phyloP scores from a whole-genome alignment of 768 basidiomycete species.

The Russula sp. region DNA sequence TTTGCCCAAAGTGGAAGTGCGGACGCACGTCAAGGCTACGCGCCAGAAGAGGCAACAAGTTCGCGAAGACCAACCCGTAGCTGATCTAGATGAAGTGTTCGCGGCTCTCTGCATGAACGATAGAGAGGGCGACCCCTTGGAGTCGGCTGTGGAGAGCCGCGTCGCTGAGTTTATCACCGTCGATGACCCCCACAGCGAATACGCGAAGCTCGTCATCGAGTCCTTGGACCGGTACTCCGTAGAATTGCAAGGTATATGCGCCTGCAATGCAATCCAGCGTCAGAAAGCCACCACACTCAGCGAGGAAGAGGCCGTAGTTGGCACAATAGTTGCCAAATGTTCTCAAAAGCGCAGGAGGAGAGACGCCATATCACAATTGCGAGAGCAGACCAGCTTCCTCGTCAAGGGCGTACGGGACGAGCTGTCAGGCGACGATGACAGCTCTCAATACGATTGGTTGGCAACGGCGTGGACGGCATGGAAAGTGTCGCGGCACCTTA shows the following conservation, averaged over 20 bases:
- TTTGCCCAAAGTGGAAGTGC: slow-evolving; percentile 45
- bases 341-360: slow-evolving; percentile 54
- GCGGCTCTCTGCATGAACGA: slow-evolving; percentile 24
- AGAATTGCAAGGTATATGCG: slow-evolving; percentile 50
- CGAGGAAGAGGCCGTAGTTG: slow-evolving; percentile 63
- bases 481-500: slow-evolving; percentile 41
- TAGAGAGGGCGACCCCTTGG: slow-evolving; percentile 4
- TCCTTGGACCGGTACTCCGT: slow-evolving; percentile 42
- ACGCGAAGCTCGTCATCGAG: slow-evolving; percentile 18
- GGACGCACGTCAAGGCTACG: slow-evolving; percentile 23
- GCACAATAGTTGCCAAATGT: slow-evolving; percentile 62
- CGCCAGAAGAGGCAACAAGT: slow-evolving; percentile 30
- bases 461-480: slow-evolving; percentile 56
- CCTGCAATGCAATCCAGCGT: slow-evolving; percentile 44
- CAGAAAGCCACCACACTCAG: slow-evolving; percentile 43
- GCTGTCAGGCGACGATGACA: slow-evolving; percentile 48
- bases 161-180: slow-evolving; percentile 32
- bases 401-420: slow-evolving; percentile 50
- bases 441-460: slow-evolving; percentile 42
- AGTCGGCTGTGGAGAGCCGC: slow-evolving; percentile 28
- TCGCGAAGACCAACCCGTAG: slow-evolving; percentile 32
- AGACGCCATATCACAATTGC: slow-evolving; percentile 52
- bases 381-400: slow-evolving; percentile 54
- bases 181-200: slow-evolving; percentile 18
- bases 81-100: slow-evolving; percentile 35